phyloP scores from a whole-genome alignment of 306 rosid genomes.

The Abrus precatorius region DNA sequence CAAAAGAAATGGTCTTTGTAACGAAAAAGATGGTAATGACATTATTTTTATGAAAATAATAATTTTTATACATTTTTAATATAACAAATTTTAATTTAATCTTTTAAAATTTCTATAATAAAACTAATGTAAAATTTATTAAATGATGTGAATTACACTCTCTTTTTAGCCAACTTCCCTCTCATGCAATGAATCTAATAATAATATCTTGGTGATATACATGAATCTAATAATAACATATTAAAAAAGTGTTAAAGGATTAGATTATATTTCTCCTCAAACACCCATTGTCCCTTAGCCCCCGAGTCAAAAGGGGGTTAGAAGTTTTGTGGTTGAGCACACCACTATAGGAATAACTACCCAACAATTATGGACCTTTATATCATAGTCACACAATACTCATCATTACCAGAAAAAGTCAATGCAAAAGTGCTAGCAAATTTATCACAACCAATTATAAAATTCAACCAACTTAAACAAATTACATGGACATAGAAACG shows the following conservation, averaged over 20 bases:
- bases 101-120: no score
- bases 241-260: not conserved
- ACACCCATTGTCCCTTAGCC: not conserved
- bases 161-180: not conserved
- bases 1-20: no score
- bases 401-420: slow-evolving; percentile 48
- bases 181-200: not conserved
- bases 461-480: slow-evolving; percentile 34
- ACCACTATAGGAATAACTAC: slow-evolving; percentile 43
- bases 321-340: slow-evolving; percentile 42
- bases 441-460: slow-evolving; percentile 44
- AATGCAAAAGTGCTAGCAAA: slow-evolving; percentile 48
- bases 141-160: not conserved
- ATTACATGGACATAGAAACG: slow-evolving; percentile 26
- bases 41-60: no score
- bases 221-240: not conserved
- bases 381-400: slow-evolving; percentile 42
- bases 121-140: not conserved
- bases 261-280: not conserved
- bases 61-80: no score
- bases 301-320: slow-evolving; percentile 23
- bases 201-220: not conserved
- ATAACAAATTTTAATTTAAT: no score
- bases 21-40: no score
- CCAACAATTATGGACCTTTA: slow-evolving; percentile 42